These are phyloP conservation scores for Diaporthe amygdali DNA, from an alignment of 2,329 filamentous ascomycete genomes.

Conservation along the genomic window DNA sequence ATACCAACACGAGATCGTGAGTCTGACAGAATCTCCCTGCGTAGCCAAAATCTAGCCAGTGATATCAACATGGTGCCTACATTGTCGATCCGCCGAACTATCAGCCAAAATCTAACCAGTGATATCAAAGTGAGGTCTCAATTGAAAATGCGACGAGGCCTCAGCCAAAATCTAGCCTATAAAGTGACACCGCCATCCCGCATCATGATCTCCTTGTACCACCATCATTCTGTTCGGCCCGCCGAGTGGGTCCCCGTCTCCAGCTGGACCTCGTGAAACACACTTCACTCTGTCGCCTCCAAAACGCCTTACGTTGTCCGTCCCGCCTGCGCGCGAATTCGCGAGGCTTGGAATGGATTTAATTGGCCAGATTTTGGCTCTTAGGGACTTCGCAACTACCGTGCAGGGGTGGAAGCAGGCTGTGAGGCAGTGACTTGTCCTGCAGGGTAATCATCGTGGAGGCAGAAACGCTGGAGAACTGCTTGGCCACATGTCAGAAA, in stretches of 20 bases:
- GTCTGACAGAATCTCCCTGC: neutral
- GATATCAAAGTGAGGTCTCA: too few species aligned
- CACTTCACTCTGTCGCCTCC: too few species aligned
- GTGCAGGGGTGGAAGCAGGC: neutral
- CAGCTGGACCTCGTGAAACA: neutral
- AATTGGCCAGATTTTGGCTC: neutral
- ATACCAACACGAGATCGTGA: neutral
- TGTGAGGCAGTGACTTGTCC: neutral
- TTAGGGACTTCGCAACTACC: neutral
- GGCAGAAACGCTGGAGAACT: neutral
- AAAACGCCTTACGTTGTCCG: too few species aligned
- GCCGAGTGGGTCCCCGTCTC: neutral
- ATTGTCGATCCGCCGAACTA: too few species aligned
- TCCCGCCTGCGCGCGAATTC: neutral
- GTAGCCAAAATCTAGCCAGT: neutral
- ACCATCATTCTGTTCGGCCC: neutral
- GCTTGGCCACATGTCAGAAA: too few species aligned
- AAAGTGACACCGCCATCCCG: neutral
- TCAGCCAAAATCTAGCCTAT: neutral
- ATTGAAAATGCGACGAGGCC: too few species aligned
- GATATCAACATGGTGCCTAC: neutral
- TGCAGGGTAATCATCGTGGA: neutral
- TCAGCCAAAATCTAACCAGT: neutral
- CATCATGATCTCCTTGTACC: neutral
- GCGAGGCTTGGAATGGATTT: neutral